Base-by-base conservation (phyloP, 1,139 yeast species). In the Sugiyamaella paludigena region DNA sequence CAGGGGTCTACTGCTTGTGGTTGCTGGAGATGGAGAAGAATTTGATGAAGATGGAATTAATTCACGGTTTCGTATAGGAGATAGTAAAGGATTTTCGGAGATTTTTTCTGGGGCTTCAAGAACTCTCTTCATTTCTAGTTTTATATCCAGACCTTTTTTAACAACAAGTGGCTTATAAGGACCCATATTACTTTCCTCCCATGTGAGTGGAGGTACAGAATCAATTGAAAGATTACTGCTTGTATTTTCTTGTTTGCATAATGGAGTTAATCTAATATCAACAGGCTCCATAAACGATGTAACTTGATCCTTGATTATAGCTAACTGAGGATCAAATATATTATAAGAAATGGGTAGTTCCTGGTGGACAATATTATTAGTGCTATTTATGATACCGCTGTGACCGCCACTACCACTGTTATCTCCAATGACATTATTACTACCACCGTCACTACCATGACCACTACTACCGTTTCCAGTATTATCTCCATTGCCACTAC, bases 141-240 rank as follows among this genome's bases (percentile, higher is more conserved):
- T 38, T 10, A 41, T 26, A 15, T 41, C 16, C 7, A 30, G 19
- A n/a, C 44, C 44, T 24, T 41, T 33, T 15, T 41, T 41, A 7
- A 41, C 33, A n/a, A 34, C 37, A n/a, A 41, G 38, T 11, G 44
- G 44, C 15, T 41, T 41, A 27, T 26, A 41, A 15, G 44, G 44
- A n/a, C 44, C 44, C 32, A 41, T 19, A 9, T 31, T 31, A n/a
- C 32, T 15, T 26, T 41, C 38, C 4, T 33, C 44, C 44, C 44
- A 41, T 9, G 44, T 11, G 12, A 41, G 33, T n/a, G 38, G 44
- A 11, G 15, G n/a, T 4, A 13, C 28, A 24, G 32, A 10, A 11
- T 24, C 10, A 8, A 13, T 11, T 7, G 44, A n/a, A n/a, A 19
- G 24, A 19, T 5, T 19, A 19, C 24, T 19, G 24, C 24, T 19